Evolutionary conservation across 2,329 filamentous ascomycete species (phyloP).

Genomic region (Cyphellophora attinorum): DNA sequence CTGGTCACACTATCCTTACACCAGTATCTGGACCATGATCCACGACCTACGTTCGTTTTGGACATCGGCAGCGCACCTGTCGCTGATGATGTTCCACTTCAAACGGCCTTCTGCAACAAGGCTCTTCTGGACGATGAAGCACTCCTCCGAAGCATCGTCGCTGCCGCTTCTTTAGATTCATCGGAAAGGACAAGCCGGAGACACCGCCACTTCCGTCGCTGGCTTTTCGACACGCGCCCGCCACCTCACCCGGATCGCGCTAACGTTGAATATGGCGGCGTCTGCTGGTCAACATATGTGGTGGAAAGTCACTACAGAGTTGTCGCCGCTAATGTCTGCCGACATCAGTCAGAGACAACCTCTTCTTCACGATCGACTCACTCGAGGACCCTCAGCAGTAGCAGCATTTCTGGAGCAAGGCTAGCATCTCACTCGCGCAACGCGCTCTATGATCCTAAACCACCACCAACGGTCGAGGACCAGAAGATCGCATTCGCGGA

Average conservation of each 20-base stretch:
- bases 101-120: background rate
- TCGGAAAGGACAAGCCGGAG: background rate
- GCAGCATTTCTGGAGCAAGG: too few relatives aligned
- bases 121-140: background rate
- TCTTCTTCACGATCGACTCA: too few relatives aligned
- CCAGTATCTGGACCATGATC: background rate
- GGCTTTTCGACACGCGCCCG: background rate
- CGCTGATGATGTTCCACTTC: background rate
- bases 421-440: background rate
- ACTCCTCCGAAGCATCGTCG: background rate
- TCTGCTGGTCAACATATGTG: background rate
- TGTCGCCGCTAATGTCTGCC: background rate
- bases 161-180: background rate
- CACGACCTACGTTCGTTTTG: background rate
- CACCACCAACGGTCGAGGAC: background rate
- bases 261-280: background rate
- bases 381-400: too few relatives aligned
- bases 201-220: background rate
- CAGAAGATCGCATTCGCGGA: background rate
- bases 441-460: background rate
- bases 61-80: background rate
- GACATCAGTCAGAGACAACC: background rate
- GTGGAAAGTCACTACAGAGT: background rate
- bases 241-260: background rate
- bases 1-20: background rate